These are phyloP conservation scores for Argentina anserina DNA, from an alignment of 306 rosid genomes.

Conservation along the genomic window DNA sequence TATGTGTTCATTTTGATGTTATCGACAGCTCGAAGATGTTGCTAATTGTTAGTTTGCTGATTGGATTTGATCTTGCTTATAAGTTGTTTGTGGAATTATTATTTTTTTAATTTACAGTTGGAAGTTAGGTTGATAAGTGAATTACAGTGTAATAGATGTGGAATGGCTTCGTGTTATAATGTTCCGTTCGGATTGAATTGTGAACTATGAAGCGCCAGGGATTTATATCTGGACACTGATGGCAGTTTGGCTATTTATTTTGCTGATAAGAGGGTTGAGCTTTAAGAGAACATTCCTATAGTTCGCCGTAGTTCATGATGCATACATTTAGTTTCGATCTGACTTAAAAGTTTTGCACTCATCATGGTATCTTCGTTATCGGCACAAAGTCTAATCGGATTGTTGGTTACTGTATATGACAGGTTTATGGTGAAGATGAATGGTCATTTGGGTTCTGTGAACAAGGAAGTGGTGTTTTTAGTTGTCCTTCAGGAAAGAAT, in stretches of 20 bases:
- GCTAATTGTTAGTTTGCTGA: not conserved
- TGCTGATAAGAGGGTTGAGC: not conserved
- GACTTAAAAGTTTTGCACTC: not conserved
- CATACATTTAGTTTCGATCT: not conserved
- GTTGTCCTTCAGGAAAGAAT: slow-evolving; percentile 88
- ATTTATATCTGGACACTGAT: not conserved
- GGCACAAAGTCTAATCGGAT: slow-evolving; percentile 10
- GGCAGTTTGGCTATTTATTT: not conserved
- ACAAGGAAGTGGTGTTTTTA: slow-evolving; percentile 93
- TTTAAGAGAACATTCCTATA: not conserved
- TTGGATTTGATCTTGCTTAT: not conserved
- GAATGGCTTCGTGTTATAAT: not conserved
- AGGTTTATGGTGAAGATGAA: slow-evolving; percentile 91
- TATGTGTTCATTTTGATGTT: not conserved
- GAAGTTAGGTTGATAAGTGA: not conserved
- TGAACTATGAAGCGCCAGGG: not conserved
- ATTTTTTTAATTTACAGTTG: not conserved
- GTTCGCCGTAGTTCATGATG: not conserved
- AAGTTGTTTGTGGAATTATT: not conserved
- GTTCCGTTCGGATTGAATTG: not conserved
- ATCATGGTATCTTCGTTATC: not conserved
- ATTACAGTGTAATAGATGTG: not conserved
- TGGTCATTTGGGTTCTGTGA: slow-evolving; percentile 99
- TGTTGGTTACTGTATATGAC: slow-evolving; percentile 23
- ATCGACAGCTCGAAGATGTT: not conserved